Conservation (phyloP, 1,139 yeast species). For the Dujonia santamariae region DNA sequence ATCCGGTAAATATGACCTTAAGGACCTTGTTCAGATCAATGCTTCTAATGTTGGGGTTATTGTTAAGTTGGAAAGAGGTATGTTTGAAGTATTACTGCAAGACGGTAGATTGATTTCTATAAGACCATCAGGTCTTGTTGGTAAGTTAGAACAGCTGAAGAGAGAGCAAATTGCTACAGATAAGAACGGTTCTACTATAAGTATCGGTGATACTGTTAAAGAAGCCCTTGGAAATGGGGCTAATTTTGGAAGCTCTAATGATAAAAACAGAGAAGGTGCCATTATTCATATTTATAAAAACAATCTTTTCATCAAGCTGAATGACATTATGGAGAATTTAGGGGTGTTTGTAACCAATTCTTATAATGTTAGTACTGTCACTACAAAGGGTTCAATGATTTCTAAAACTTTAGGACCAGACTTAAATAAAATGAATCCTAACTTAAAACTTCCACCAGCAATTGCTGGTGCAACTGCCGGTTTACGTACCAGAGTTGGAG, state of each 20-base stretch:
- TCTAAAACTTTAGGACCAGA: constrained; percentile 61
- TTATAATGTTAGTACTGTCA: constrained; percentile 74
- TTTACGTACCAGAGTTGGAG: constrained; percentile 54
- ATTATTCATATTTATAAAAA: constrained; percentile 84
- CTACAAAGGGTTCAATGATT: constrained; percentile 73
- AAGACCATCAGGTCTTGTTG: constrained; percentile 76
- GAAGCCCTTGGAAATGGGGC: constrained; percentile 74
- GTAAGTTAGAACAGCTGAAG: constrained; percentile 61
- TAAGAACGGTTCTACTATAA: constrained; percentile 75
- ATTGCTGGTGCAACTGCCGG: constrained; percentile 47
- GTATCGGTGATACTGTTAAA: constrained; percentile 87
- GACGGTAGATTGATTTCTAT: constrained; percentile 76
- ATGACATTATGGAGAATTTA: constrained; percentile 75
- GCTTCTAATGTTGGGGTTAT: constrained; percentile 88
- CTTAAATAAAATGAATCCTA: constrained; percentile 83
- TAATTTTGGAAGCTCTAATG: no score
- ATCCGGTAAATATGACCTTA: constrained; percentile 71
- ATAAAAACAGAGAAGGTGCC: constrained; percentile 74
- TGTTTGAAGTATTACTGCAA: constrained; percentile 76
- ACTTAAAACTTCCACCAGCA: constrained; percentile 43
- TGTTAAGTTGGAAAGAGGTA: constrained; percentile 83
- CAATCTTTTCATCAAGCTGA: constrained; percentile 73
- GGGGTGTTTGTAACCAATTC: constrained; percentile 87
- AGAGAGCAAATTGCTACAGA: constrained; percentile 87
- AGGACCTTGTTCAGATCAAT: constrained; percentile 86